These are phyloP conservation scores for Leccinum subgranulosum DNA, from an alignment of 768 basidiomycete genomes.

Conservation along the genomic window DNA sequence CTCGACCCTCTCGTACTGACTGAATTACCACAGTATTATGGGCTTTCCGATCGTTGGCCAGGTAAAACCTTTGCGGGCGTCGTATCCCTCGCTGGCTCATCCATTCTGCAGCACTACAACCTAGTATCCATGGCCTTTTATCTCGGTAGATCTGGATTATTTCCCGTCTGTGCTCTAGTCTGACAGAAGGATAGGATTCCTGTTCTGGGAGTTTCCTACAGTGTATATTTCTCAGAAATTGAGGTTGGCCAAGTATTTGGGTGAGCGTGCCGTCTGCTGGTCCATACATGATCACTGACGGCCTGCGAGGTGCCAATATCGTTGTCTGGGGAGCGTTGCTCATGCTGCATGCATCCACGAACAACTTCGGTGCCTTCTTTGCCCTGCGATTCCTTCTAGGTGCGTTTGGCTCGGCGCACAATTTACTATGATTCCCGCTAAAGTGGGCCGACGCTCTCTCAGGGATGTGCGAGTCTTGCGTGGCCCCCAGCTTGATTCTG, in stretches of 20 bases:
- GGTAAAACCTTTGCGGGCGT: conserved; percentile 30
- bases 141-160: conserved; percentile 38
- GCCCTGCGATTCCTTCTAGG: conserved; percentile 59
- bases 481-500: conserved; percentile 59
- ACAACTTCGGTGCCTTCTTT: conserved; percentile 61
- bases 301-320: conserved; percentile 48
- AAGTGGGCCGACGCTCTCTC: background rate
- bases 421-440: background rate
- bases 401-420: conserved; percentile 16
- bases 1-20: background rate
- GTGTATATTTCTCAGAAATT: conserved; percentile 63
- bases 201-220: conserved; percentile 64
- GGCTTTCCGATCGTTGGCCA: conserved; percentile 62
- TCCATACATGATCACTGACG: background rate
- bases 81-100: conserved; percentile 1
- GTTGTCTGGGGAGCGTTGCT: conserved; percentile 56
- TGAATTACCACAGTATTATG: conserved; percentile 47
- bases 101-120: conserved; percentile 49
- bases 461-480: conserved; percentile 70
- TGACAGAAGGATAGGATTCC: conserved; percentile 39
- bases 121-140: conserved; percentile 64
- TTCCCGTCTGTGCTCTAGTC: background rate
- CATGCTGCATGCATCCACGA: conserved; percentile 56
- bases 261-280: conserved; percentile 26
- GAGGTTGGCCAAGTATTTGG: conserved; percentile 59